Base-by-base conservation (phyloP, 2,329 filamentous ascomycete species). In the Colletotrichum melonis region DNA sequence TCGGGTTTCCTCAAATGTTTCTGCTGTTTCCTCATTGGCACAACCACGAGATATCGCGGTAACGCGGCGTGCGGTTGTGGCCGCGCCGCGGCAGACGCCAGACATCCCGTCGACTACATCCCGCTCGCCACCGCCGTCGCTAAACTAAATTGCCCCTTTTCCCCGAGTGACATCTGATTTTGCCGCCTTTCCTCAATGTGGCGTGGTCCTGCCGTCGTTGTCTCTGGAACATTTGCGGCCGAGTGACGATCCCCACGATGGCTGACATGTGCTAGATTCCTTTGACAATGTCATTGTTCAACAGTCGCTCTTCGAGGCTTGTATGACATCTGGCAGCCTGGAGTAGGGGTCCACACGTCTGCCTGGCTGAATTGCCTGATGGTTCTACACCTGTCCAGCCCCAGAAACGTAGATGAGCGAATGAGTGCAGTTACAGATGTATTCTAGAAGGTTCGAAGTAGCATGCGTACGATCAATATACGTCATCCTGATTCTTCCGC, bases 11-110 rank as follows among this genome's bases (percentile, higher is more conserved):
- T 19, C 16, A 1, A 42, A 42, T 38, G n/a, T 49, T 5, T 30
- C 26, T 32, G 14, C 3, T 7, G 12, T 35, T 26, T 56, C 22
- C 1, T 67, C 26, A 71, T 67, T 71, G 68, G 46, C 57, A 26
- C 55, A 12, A 32, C 2, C 64, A 46, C 49, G 49, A 68, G 55
- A 46, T 4, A 22, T 69, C 65, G 54, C 65, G 38, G 52, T 38
- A 49, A n/a, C 38, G 26, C 38, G 24, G 42, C 42, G 16, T 49
- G 52, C 68, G 62, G 55, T n/a, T 19, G 56, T 30, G 16, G 22
- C 56, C 24, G 58, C 58, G 66, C 58, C 67, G 16, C 42, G 42
- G 19, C 42, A 49, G 42, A 49, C 42, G 42, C 42, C 42, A 49
- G 7, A 49, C 7, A n/a, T 49, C 42, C 42, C 19, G 42, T 49